Evolutionary conservation across 345 rosid genomes (phyloP).

Genomic region (Eucalyptus coolabah): DNA sequence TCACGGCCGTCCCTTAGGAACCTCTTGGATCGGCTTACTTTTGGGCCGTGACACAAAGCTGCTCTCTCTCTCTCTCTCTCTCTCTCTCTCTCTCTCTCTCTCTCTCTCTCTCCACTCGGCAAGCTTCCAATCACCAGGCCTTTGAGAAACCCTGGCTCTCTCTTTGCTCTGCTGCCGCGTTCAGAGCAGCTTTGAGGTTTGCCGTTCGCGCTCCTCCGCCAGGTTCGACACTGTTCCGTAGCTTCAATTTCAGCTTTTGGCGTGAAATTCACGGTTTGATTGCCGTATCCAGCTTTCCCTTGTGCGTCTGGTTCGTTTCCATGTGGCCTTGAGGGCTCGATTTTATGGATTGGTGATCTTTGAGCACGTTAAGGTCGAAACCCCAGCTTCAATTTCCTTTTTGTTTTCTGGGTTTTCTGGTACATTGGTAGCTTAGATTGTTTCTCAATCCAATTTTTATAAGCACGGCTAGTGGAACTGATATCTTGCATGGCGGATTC

Average conservation of each 20-base stretch:
- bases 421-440: too few relatives aligned
- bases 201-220: too few relatives aligned
- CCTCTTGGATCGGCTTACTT: too few relatives aligned
- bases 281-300: background rate
- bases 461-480: too few relatives aligned
- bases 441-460: too few relatives aligned
- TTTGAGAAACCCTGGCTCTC: background rate
- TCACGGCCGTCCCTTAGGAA: too few relatives aligned
- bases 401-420: background rate
- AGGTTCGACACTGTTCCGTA: too few relatives aligned
- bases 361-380: background rate
- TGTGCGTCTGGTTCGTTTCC: background rate
- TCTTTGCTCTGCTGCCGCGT: background rate
- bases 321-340: background rate
- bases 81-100: background rate
- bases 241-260: too few relatives aligned
- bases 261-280: background rate
- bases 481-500: too few relatives aligned
- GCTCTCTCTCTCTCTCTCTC: background rate
- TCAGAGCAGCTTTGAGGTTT: background rate
- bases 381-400: background rate
- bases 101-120: background rate
- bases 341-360: background rate
- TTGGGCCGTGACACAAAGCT: background rate
- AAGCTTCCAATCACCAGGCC: background rate